These are phyloP conservation scores for Paxillus involutus DNA, from an alignment of 768 basidiomycete species.

Conservation along the genomic window DNA sequence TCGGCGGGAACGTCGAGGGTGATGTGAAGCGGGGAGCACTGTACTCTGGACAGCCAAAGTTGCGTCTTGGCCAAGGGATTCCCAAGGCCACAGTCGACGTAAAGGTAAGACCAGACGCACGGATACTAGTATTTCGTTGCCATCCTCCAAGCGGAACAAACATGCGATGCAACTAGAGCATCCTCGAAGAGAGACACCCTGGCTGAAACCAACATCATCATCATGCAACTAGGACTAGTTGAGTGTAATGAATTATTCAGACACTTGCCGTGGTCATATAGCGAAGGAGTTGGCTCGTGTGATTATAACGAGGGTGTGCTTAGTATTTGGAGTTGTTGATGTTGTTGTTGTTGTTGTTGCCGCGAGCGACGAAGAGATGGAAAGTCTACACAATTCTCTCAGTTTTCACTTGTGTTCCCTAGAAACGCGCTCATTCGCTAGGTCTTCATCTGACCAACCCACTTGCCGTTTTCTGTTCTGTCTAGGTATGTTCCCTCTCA, in stretches of 20 bases:
- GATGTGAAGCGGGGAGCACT: slow-evolving; percentile 43
- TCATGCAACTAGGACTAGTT: no score
- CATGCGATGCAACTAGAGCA: slow-evolving; percentile 49
- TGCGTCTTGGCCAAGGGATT: slow-evolving; percentile 42
- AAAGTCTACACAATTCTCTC: no score
- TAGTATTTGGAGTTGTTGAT: not conserved
- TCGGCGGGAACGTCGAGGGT: slow-evolving; percentile 39
- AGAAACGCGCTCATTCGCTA: not conserved
- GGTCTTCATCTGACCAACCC: not conserved
- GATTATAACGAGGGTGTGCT: not conserved
- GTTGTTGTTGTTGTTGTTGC: not conserved
- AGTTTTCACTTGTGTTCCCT: no score
- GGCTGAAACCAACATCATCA: slow-evolving; percentile 10
- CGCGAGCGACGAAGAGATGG: not conserved
- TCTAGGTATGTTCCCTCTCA: slow-evolving; percentile 22
- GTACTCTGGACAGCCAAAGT: slow-evolving; percentile 52
- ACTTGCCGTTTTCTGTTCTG: not conserved
- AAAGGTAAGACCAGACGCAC: slow-evolving; percentile 64
- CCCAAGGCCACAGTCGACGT: slow-evolving; percentile 51
- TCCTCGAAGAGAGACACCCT: not conserved
- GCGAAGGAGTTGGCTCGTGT: not conserved
- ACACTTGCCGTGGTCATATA: not conserved
- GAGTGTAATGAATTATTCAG: not conserved
- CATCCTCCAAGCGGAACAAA: slow-evolving; percentile 59
- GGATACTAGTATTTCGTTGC: slow-evolving; percentile 50